Base-by-base conservation (phyloP, 371 early-diverging fungal species). In the Zopfochytrium polystomum region DNA sequence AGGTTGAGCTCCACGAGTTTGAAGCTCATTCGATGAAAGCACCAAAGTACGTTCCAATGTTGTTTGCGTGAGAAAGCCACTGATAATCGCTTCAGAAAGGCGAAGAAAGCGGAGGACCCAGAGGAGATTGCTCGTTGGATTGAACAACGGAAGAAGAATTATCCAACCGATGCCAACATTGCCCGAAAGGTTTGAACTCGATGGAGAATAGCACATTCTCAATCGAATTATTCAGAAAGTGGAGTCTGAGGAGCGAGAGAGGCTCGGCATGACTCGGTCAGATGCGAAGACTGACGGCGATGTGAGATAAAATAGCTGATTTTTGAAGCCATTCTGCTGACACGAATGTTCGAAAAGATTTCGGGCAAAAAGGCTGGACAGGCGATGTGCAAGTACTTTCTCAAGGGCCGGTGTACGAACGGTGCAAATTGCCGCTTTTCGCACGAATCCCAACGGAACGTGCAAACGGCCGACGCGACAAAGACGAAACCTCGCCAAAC, bases 41-140 rank as follows among this genome's bases (percentile, higher is more conserved):
- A 7, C 20, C 35, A 15, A 53, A 23, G 30, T 25, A 27, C 9
- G 52, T 3, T 51, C 9, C 20, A 29, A 18, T 26, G 7, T 26
- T 15, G 9, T 29, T 7, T 22, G 48, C 7, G 7, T 48, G 48
- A 48, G 18, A 38, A 38, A 11, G 18, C 38, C 38, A 38, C 18
- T 38, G 38, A 38, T n/a, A n/a, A n/a, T n/a, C n/a, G n/a, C n/a
- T n/a, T n/a, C n/a, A 47, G 47, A 15, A 15, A 33, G 13, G 22
- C 55, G 20, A 71, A 78, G n/a, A n/a, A n/a, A n/a, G n/a, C n/a
- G 1, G 64, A 64, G 35, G 65, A 59, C 35, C 86, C 87, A 0
- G 85, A 86, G 54, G 85, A 80, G 38, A 70, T 87, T 29, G 82
- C 65, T 1, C 72, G 83, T 30, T 89, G 88, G 87, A 87, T 86